Evolutionary conservation across 164 flowering plant genomes (phyloP), one percentile per base, ranked within the genome.

Genomic region (Cinnamomum chago): DNA sequence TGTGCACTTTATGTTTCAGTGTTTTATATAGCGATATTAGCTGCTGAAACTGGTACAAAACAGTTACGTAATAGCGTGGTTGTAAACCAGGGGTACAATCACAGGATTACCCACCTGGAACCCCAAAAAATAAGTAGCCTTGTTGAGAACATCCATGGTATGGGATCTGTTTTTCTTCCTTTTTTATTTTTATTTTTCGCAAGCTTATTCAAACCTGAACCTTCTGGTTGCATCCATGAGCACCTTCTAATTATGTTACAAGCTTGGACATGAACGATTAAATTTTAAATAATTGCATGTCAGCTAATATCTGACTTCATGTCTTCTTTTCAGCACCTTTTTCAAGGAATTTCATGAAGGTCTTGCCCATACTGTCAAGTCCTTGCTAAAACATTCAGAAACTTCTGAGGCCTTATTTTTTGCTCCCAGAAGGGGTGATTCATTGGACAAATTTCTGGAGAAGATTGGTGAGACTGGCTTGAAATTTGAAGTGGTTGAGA

Each of bases 341-440:
- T 91, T 95, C 78, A 89, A 87, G 85, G 92, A 93, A 74, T 95
- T 83, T 77, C 99, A 92, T 83, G 80, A 81, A 77, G 86, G 83
- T 75, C 96, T 95, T 70, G 93, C 88, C 58, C 84, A 70, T 77
- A 88, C 85, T 62, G 80, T 93, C 81, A 88, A 86, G 76, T 75
- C 76, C 71, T 77, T 93, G 84, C 77, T 90, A 70, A 88, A 83
- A 74, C 76, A 77, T 51, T 79, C 76, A 10, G 87, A 81, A 15
- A 73, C 86, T 50, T 88, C 94, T 2, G 88, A 93, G 84, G 97
- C 98, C 66, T 62, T 92, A 78, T 88, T 93, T 75, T 84, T 93
- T 73, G 84, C 90, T 75, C 97, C 98, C 50, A 86, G 78, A 83
- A 90, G 99, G 79, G 97, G 97, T 3, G 82, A 91, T 75, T 87